These are phyloP conservation scores for Rhododendron ferrugineum DNA, from an alignment of 148 eudicot species.

Conservation along the genomic window DNA sequence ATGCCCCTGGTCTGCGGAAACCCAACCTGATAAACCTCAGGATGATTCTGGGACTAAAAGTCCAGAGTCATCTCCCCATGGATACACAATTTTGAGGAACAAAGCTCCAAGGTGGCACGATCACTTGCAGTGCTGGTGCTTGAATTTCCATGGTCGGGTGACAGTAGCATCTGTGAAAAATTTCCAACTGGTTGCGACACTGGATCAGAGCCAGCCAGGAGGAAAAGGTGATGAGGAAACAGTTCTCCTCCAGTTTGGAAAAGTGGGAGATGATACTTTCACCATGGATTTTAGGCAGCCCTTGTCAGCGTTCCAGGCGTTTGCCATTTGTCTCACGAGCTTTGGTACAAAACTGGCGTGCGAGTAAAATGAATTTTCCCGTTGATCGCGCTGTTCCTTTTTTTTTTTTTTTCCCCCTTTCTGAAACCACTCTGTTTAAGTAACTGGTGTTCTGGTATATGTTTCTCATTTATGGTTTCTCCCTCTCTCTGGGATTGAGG, in stretches of 20 bases:
- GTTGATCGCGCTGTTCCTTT: neutral
- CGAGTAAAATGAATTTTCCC: slow-evolving; percentile 1
- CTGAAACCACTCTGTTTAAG: neutral
- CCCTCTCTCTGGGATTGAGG: neutral
- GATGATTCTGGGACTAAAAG: slow-evolving; percentile 24
- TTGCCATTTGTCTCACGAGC: slow-evolving; percentile 93
- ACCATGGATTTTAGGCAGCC: slow-evolving; percentile 98
- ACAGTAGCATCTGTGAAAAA: slow-evolving; percentile 96
- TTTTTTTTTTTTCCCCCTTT: neutral
- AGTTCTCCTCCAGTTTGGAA: slow-evolving; percentile 92
- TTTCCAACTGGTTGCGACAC: slow-evolving; percentile 78
- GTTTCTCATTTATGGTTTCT: neutral
- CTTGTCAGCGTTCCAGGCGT: slow-evolving; percentile 88
- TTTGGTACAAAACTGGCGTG: slow-evolving; percentile 93
- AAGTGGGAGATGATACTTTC: slow-evolving; percentile 78
- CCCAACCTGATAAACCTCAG: slow-evolving; percentile 14
- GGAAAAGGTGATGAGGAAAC: slow-evolving; percentile 87
- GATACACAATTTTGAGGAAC: slow-evolving; percentile 55
- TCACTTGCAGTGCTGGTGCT: slow-evolving; percentile 94
- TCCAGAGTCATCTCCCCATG: slow-evolving; percentile 23
- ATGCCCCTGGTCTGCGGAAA: slow-evolving; percentile 44
- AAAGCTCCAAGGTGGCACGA: slow-evolving; percentile 98
- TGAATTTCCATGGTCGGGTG: slow-evolving; percentile 94
- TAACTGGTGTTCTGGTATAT: neutral
- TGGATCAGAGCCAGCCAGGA: slow-evolving; percentile 82